Evolutionary conservation across 192 early-diverging fungal genomes (phyloP).

Genomic region (Dimargaris xerosporica): DNA sequence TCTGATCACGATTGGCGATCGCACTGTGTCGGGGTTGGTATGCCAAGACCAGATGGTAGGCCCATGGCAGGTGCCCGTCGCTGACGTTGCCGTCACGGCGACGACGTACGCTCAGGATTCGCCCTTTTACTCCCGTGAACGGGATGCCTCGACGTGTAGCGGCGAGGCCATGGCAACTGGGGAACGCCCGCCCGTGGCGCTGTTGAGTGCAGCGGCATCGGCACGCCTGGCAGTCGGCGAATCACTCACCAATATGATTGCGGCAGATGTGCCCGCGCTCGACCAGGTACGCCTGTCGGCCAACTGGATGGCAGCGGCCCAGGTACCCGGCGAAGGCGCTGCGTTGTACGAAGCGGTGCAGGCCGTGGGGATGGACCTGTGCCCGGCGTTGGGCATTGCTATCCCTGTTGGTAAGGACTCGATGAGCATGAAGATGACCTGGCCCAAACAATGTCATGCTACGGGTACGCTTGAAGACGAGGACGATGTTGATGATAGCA

Average conservation of each 20-base stretch:
- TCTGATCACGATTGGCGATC: conserved; percentile 96
- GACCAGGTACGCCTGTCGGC: conserved; percentile 71
- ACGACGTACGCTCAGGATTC: conserved; percentile 51
- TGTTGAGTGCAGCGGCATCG: conserved; percentile 72
- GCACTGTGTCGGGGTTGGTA: conserved; percentile 86
- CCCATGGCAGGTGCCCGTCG: conserved; percentile 97
- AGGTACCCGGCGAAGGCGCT: conserved; percentile 81
- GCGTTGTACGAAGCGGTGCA: conserved; percentile 84
- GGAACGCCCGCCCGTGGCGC: conserved; percentile 78
- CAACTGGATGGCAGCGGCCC: conserved; percentile 98
- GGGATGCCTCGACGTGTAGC: conserved; percentile 24
- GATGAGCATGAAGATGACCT: conserved; percentile 98
- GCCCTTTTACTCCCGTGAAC: background rate
- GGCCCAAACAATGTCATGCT: conserved; percentile 35
- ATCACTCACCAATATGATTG: conserved; percentile 76
- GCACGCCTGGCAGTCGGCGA: conserved; percentile 97
- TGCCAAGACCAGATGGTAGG: conserved; percentile 97
- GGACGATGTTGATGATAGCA: conserved; percentile 14
- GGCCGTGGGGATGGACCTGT: conserved; percentile 85
- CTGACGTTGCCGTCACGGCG: conserved; percentile 89
- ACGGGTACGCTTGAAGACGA: conserved; percentile 11
- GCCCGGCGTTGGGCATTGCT: conserved; percentile 79
- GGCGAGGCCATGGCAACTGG: conserved; percentile 99
- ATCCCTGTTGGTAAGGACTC: conserved; percentile 99
- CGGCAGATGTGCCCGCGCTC: conserved; percentile 64